phyloP scores from a whole-genome alignment of 1,284 basidiomycete species.

The Anthracocystis walkeri region DNA sequence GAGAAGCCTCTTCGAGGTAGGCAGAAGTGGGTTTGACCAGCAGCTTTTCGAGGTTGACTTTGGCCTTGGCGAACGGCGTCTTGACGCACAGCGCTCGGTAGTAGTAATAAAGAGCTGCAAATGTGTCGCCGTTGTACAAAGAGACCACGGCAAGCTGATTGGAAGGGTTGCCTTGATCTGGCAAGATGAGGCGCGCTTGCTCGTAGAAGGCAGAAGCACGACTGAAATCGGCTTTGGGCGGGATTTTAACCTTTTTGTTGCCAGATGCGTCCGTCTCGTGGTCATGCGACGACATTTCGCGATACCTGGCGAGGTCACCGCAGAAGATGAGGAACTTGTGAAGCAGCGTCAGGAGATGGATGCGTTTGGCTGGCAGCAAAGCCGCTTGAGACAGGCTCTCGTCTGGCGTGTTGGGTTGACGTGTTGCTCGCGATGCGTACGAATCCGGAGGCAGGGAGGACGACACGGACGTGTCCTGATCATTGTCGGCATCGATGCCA shows the following conservation, averaged over 20 bases:
- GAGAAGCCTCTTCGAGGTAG: constrained; percentile 33
- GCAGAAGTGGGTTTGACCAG: constrained; percentile 48
- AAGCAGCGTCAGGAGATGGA: constrained; percentile 73
- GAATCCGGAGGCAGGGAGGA: constrained; percentile 40
- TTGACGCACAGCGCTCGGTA: constrained; percentile 90
- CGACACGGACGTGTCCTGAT: constrained; percentile 36
- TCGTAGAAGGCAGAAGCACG: constrained; percentile 61
- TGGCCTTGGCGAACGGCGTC: constrained; percentile 86
- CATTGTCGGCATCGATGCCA: constrained; percentile 53
- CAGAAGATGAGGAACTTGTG: constrained; percentile 90
- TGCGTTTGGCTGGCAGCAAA: constrained; percentile 48
- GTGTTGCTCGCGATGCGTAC: constrained; percentile 31
- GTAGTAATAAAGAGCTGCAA: constrained; percentile 84
- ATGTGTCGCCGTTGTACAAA: constrained; percentile 84
- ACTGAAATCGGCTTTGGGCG: constrained; percentile 53
- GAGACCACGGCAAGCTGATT: constrained; percentile 95
- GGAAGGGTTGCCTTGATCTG: constrained; percentile 77
- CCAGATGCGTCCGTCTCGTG: constrained; percentile 19
- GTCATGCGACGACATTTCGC: constrained; percentile 79
- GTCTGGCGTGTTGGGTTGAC: constrained; percentile 43
- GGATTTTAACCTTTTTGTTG: constrained; percentile 16
- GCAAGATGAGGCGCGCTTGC: constrained; percentile 60
- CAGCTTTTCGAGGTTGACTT: constrained; percentile 81
- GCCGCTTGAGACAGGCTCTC: constrained; percentile 47
- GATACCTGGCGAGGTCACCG: constrained; percentile 92